These are phyloP conservation scores for Trichophyton simii DNA, from an alignment of 2,329 filamentous ascomycete genomes.

Conservation along the genomic window DNA sequence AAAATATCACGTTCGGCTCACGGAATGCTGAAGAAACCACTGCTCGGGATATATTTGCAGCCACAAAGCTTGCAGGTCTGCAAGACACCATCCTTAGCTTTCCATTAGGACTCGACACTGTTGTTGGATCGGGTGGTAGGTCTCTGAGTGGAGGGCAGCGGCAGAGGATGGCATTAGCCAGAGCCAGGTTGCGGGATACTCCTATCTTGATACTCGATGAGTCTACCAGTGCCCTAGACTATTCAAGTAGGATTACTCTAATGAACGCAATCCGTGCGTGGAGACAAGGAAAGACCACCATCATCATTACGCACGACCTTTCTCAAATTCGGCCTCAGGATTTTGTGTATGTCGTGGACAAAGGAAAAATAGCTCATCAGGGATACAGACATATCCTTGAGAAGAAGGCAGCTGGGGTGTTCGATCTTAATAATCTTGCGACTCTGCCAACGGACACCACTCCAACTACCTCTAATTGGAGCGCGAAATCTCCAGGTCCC, in stretches of 20 bases:
- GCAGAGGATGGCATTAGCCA: conserved; percentile 68
- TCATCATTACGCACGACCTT: conserved; percentile 86
- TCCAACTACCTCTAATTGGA: not conserved
- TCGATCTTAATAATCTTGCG: not conserved
- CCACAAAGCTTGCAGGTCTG: conserved; percentile 56
- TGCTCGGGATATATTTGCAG: conserved; percentile 45
- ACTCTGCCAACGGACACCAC: not conserved
- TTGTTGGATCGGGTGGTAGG: conserved; percentile 56
- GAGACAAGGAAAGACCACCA: conserved; percentile 71
- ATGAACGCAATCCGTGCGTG: conserved; percentile 65
- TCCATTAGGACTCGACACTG: conserved; percentile 58
- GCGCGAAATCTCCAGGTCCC: not conserved
- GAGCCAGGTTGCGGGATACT: conserved; percentile 63
- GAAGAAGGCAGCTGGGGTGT: not conserved
- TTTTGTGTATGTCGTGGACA: conserved; percentile 67
- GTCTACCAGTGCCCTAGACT: conserved; percentile 73
- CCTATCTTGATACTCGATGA: conserved; percentile 80
- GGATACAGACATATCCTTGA: conserved; percentile 43
- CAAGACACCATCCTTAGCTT: conserved; percentile 54
- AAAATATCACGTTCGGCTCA: conserved; percentile 65
- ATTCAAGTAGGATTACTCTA: conserved; percentile 52
- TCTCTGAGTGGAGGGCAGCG: conserved; percentile 73
- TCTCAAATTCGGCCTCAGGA: conserved; percentile 60
- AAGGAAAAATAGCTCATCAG: conserved; percentile 54
- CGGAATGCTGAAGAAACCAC: conserved; percentile 38